Conservation (phyloP, 1,284 basidiomycete genomes). For the Ustilago lituana region DNA sequence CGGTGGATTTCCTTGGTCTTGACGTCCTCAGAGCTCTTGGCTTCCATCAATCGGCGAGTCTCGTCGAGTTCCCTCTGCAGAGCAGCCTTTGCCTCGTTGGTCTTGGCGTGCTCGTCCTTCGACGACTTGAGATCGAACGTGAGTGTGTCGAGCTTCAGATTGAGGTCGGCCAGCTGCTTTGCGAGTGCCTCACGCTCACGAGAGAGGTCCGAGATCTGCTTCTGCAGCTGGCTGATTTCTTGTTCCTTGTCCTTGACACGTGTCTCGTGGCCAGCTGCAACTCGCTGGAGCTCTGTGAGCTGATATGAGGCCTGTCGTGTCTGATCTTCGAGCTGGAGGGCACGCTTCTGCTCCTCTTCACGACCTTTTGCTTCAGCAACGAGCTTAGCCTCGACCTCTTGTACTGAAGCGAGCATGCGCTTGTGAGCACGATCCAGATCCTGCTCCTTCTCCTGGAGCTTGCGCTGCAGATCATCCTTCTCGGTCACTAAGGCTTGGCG, state of each 20-base stretch:
- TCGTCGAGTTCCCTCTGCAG: conserved; percentile 87
- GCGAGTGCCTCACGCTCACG: conserved; percentile 66
- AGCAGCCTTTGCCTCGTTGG: conserved; percentile 72
- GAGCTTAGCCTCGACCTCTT: conserved; percentile 80
- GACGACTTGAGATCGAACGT: conserved; percentile 76
- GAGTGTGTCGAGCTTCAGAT: conserved; percentile 77
- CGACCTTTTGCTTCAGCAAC: conserved; percentile 74
- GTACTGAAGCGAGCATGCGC: conserved; percentile 75
- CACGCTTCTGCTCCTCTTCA: conserved; percentile 46
- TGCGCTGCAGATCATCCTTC: conserved; percentile 78
- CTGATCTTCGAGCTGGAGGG: conserved; percentile 53
- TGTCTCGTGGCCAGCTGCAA: conserved; percentile 79
- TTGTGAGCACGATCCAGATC: conserved; percentile 80
- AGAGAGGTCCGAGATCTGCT: conserved; percentile 73
- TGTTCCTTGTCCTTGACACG: conserved; percentile 83
- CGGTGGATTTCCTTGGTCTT: conserved; percentile 84
- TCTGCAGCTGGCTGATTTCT: conserved; percentile 74
- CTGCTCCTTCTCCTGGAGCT: conserved; percentile 80
- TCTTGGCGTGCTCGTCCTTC: conserved; percentile 74
- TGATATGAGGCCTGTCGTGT: conserved; percentile 76
- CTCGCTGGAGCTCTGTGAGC: conserved; percentile 79
- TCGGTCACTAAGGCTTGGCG: conserved; percentile 59
- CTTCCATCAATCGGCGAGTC: conserved; percentile 76
- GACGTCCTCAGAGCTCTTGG: conserved; percentile 85
- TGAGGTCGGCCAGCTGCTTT: conserved; percentile 74